Evolutionary conservation across 2,329 filamentous ascomycete species (phyloP), one percentile per base, ranked within the genome.

Genomic region (Aureobasidium sp.): DNA sequence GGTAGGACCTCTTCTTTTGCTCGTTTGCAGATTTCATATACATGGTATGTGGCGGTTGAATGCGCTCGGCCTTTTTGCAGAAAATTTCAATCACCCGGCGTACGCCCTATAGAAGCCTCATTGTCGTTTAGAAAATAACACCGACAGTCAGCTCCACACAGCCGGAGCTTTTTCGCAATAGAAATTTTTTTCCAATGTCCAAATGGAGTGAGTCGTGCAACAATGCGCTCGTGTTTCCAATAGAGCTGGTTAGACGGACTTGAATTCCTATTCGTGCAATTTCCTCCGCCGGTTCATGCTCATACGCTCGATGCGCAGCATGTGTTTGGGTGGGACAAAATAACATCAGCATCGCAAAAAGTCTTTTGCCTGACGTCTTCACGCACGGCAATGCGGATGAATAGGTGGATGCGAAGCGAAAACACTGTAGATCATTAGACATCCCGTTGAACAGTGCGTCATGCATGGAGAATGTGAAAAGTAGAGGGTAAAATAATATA

Each of bases 1-100:
- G 57, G 57, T 61, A 61, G 42, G 57, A 61, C 57, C 57, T 61
- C 6, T 48, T 5, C 5, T 59, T 59, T 50, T 59, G 53, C 53
- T 46, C n/a, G 2, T 23, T 12, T 23, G 1, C 15, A 5, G 23
- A 17, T 4, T 4, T 27, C 23, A 10, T 20, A n/a, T 20, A 12
- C 4, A 9, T 6, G 48, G 7, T 26, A 5, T 4, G 20, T 7
- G 9, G 20, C 9, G 1, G 13, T 1, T n/a, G 20, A 12, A 15
- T 52, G 15, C 13, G 13, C 50, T 27, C 15, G 36, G 17, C 13
- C n/a, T 23, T 53, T 34, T 53, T 39, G 34, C 51, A 41, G 1
- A 7, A 39, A 26, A 10, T 17, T 37, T 41, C 29, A 8, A n/a
- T 29, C 15, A 8, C 26, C n/a, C 17, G 48, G 34, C 26, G 34